Conservation (phyloP, 139 green algal genomes). For the Spirogloea muscicola region DNA sequence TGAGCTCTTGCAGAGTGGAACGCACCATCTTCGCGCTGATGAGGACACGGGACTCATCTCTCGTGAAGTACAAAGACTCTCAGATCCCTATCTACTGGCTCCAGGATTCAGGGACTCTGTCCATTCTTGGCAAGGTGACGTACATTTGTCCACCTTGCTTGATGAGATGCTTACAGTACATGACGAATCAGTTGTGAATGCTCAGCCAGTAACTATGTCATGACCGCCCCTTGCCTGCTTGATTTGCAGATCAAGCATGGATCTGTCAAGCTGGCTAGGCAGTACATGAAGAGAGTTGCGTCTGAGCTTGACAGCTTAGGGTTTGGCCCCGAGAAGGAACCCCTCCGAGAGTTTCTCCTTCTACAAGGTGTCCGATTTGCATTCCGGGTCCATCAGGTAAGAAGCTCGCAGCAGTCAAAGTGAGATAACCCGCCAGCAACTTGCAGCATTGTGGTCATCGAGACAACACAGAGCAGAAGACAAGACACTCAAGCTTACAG, state of each 20-base stretch:
- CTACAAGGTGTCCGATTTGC: conserved; percentile 47
- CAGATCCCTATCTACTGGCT: background rate
- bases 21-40: background rate
- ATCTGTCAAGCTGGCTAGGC: conserved; percentile 13
- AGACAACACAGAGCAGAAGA: background rate
- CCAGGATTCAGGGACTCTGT: too few species aligned
- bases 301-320: conserved; percentile 23
- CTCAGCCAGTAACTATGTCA: too few species aligned
- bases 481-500: background rate
- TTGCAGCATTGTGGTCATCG: background rate
- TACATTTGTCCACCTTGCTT: too few species aligned
- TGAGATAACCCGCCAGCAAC: background rate
- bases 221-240: too few species aligned
- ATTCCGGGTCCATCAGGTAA: conserved; percentile 32
- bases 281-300: conserved; percentile 32
- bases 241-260: conserved; percentile 38
- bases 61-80: background rate
- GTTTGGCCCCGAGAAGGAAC: conserved; percentile 17
- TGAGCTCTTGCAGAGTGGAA: background rate
- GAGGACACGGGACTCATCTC: background rate
- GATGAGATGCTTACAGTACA: too few species aligned
- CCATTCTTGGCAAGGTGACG: too few species aligned
- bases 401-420: background rate
- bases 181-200: too few species aligned
- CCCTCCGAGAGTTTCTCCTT: conserved; percentile 41